Percentiles rank a stretch among this genome's conserved stretches.
These are phyloP conservation scores for Beauveria asiatica DNA, from an alignment of 2,329 filamentous ascomycete genomes.

Conservation along the genomic window DNA sequence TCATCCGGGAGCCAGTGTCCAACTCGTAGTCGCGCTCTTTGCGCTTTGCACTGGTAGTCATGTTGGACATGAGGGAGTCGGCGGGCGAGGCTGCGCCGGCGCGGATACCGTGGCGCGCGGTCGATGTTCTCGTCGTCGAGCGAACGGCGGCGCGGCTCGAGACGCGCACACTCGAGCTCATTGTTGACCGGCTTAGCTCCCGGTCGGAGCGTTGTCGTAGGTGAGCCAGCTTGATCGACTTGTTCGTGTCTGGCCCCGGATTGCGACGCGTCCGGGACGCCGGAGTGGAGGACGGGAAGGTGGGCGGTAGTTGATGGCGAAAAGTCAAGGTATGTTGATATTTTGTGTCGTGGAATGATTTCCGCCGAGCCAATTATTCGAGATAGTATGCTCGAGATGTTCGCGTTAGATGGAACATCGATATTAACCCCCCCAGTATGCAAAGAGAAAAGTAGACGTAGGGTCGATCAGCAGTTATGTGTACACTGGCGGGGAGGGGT, in stretches of 20 bases:
- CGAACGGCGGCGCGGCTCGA: conserved; percentile 20
- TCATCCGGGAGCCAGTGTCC: conserved; percentile 27
- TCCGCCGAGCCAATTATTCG: background rate
- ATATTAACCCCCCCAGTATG: conserved; percentile 3
- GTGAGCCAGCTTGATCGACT: conserved; percentile 24
- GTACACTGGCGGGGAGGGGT: conserved; percentile 9
- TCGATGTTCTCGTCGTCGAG: conserved; percentile 17
- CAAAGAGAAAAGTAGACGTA: conserved; percentile 1
- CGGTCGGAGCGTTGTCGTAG: conserved; percentile 30
- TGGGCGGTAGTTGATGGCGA: background rate
- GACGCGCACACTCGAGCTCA: conserved; percentile 20
- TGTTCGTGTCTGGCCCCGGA: conserved; percentile 9
- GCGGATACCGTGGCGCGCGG: conserved; percentile 18
- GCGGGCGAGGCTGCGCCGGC: conserved; percentile 57
- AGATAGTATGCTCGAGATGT: background rate
- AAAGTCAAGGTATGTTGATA: background rate
- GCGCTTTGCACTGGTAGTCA: conserved; percentile 60
- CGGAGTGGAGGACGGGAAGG: background rate
- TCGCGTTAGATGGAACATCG: background rate
- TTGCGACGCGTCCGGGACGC: conserved; percentile 9
- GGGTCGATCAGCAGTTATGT: conserved; percentile 10
- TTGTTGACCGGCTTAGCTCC: conserved; percentile 27
- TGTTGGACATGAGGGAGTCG: conserved; percentile 53
- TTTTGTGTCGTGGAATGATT: background rate
- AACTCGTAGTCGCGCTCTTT: conserved; percentile 80